Base-by-base conservation (phyloP, 2,329 filamentous ascomycete genomes). In the Karstenula rhodostoma region DNA sequence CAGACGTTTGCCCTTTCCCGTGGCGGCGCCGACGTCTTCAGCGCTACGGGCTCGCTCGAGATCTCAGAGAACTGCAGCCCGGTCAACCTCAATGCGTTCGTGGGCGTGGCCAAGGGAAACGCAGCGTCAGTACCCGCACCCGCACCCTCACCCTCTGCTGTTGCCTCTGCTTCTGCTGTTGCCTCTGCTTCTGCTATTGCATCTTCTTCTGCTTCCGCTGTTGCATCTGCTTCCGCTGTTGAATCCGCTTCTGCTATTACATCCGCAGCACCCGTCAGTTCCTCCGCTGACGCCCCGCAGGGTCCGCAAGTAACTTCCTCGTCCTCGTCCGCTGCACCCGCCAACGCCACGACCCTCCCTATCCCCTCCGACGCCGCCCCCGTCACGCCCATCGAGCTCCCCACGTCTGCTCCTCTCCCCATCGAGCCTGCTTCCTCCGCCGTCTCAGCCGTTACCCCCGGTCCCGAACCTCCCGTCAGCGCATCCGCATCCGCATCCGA, bases 81-180 rank as follows among this genome's bases (percentile, higher is more conserved):
- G 51, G 86, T 86, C 77, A 86, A 86, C 73, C 86, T 83, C 76
- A 87, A 87, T 59, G 80, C 83, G 15, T 86, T 84, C 61, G 83
- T 85, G 0, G 84, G 84, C 15, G 82, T 78, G 1, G 73, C 86
- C 3, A 83, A 84, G 56, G 44, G 54, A 2, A 73, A 53, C 9
- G 23, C 73, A 0, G 69, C 75, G 10, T 23, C 27, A 53, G 43
- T 57, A 6, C 19, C 47, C 52, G 47, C 15, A 25, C 37, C 43
- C 33, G 4, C n/a, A n/a, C n/a, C n/a, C n/a, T n/a, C n/a, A n/a
- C n/a, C 29, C 8, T 5, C 29, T 22, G 19, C 57, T 50, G 17
- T n/a, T n/a, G n/a, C n/a, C n/a, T n/a, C 33, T 25, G 32, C 22
- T 17, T 37, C 40, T 13, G 12, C 51, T 22, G 12, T n/a, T n/a